Evolutionary conservation across 257 asterid genomes (phyloP).

Genomic region (Plantago elongata): DNA sequence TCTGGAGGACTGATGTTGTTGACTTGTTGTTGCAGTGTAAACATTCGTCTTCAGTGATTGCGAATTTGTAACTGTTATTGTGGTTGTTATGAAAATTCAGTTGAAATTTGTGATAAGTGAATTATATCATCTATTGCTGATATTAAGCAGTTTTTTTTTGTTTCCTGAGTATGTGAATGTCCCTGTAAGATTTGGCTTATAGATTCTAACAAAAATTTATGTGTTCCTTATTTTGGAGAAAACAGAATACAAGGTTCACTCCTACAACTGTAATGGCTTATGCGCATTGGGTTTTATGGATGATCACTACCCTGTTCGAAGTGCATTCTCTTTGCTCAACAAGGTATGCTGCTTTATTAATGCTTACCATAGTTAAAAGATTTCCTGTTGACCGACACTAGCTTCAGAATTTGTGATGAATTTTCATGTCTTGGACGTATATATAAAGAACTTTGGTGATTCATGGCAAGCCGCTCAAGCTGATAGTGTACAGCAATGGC

Average conservation of each 20-base stretch:
- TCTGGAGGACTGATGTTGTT: too few relatives aligned
- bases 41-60: too few relatives aligned
- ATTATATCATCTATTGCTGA: too few relatives aligned
- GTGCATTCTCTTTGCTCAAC: constrained; percentile 87
- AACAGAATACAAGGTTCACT: constrained; percentile 84
- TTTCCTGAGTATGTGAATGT: too few relatives aligned
- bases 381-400: not conserved
- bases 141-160: too few relatives aligned
- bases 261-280: constrained; percentile 74
- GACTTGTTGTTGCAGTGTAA: too few relatives aligned
- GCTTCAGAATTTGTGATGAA: constrained; percentile 2
- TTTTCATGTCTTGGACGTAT: constrained; percentile 77
- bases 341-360: constrained; percentile 38
- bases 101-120: too few relatives aligned
- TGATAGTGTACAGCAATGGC: constrained; percentile 67
- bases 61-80: too few relatives aligned
- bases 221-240: not conserved
- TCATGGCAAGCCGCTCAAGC: constrained; percentile 68
- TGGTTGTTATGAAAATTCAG: too few relatives aligned
- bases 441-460: constrained; percentile 77
- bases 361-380: constrained; percentile 1
- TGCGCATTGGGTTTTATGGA: constrained; percentile 90
- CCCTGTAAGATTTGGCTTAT: too few relatives aligned
- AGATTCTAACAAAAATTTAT: too few relatives aligned
- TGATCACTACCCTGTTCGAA: constrained; percentile 86